Evolutionary conservation across 2,329 filamentous ascomycete species (phyloP).

Genomic region (Fusarium multiceps): DNA sequence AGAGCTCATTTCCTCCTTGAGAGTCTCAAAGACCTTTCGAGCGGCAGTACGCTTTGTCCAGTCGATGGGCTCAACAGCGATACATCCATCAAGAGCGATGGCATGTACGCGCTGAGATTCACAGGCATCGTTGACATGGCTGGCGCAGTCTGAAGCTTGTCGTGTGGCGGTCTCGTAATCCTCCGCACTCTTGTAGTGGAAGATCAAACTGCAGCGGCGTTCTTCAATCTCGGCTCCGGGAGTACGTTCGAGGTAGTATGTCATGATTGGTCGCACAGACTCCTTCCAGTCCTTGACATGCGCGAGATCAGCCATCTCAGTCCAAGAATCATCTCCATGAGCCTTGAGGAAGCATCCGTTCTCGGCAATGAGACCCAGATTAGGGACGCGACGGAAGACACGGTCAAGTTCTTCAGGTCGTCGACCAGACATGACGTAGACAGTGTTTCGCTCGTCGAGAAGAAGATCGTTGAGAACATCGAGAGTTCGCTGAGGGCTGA

Average conservation of each 20-base stretch:
- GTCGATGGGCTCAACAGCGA: constrained; percentile 85
- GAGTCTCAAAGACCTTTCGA: constrained; percentile 74
- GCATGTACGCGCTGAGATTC: constrained; percentile 86
- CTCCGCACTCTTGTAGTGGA: constrained; percentile 87
- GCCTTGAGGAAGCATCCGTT: constrained; percentile 92
- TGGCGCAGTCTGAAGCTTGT: constrained; percentile 88
- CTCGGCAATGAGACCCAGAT: constrained; percentile 90
- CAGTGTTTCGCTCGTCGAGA: constrained; percentile 81
- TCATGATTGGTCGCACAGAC: constrained; percentile 82
- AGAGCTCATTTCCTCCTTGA: constrained; percentile 55
- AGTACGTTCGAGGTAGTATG: constrained; percentile 90
- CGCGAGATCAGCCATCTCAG: constrained; percentile 77
- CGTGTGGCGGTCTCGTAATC: constrained; percentile 80
- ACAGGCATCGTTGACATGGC: constrained; percentile 95
- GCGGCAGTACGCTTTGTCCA: constrained; percentile 91
- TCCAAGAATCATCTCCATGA: constrained; percentile 76
- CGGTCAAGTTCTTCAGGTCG: constrained; percentile 89
- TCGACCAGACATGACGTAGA: constrained; percentile 94
- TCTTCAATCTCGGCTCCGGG: constrained; percentile 90
- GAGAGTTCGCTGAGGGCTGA: constrained; percentile 84
- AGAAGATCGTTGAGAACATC: constrained; percentile 85
- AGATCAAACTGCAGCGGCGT: constrained; percentile 89
- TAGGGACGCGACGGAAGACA: constrained; percentile 84
- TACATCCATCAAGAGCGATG: constrained; percentile 80
- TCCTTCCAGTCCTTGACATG: constrained; percentile 83